Base-by-base conservation (phyloP, 1,284 basidiomycete species). In the Tylopilus sp. region DNA sequence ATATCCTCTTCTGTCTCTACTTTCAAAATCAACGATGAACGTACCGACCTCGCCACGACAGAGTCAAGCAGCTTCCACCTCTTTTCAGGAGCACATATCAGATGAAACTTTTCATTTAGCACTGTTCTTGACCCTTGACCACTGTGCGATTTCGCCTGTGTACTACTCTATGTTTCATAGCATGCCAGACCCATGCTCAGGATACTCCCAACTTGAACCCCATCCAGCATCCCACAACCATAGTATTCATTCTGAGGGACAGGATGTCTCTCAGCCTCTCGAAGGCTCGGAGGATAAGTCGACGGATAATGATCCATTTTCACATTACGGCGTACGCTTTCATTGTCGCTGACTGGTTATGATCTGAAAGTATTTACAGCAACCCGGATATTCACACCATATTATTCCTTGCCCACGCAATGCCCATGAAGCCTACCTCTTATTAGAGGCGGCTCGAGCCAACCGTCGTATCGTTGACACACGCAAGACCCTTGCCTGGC, bases 61-160 rank as follows among this genome's bases (percentile, higher is more conserved):
- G 39, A 39, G 39, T 39, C 39, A 39, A 39, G 16, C 39, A 39
- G 7, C n/a, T 32, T 57, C 57, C 18, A 3, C 32, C 24, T n/a
- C 57, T 26, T 51, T 29, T 32, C 47, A 24, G 51, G 2, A 12
- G 15, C 33, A 16, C 33, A 10, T 52, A 38, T 58, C 24, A 6
- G 57, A 58, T 51, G 47, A 58, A 19, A 6, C 51, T 22, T 58
- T 52, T 15, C 47, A 52, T 58, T 38, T 58, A 16, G 16, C n/a
- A 12, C 24, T 32, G 15, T 26, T 58, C 9, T 22, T 15, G 18
- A 24, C 33, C 4, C 24, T 51, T 4, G 18, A 58, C 26, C n/a
- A 36, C 9, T n/a, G 51, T 15, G 36, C 6, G 4, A 58, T 58
- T 38, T 51, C n/a, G 16, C 47, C 47, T 12, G 16, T 38, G 18